Percentiles rank a stretch among this genome's conserved stretches.
Evolutionary conservation across 164 flowering plant species (phyloP).

Genomic region (Piper betle): DNA sequence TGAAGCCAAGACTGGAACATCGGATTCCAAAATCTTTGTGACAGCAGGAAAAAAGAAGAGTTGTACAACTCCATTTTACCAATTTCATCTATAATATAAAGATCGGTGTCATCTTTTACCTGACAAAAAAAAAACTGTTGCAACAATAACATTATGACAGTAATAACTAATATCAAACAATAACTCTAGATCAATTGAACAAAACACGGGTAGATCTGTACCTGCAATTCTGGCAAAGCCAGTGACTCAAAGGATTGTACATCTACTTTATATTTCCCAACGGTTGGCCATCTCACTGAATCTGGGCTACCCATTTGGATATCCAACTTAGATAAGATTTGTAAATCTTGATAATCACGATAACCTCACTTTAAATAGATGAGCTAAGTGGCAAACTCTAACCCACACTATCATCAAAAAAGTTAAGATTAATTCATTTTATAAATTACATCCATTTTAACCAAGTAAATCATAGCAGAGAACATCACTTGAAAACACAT

Average conservation of each 20-base stretch:
- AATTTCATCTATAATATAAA: constrained; percentile 83
- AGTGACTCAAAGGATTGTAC: constrained; percentile 70
- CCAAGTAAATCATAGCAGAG: too few species aligned
- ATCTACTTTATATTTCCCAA: constrained; percentile 75
- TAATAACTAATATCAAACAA: background rate
- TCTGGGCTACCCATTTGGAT: constrained; percentile 39
- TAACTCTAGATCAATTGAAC: background rate
- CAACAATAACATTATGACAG: background rate
- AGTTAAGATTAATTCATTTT: too few species aligned
- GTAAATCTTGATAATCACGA: background rate
- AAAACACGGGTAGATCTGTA: constrained; percentile 3
- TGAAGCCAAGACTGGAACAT: constrained; percentile 67
- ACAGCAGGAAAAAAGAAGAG: constrained; percentile 75
- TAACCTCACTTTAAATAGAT: background rate
- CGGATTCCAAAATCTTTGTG: constrained; percentile 50
- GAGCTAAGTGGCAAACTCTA: too few species aligned
- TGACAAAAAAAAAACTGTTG: constrained; percentile 10
- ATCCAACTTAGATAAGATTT: background rate
- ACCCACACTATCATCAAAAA: too few species aligned
- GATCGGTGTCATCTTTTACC: constrained; percentile 68
- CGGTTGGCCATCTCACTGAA: constrained; percentile 65
- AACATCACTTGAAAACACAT: too few species aligned
- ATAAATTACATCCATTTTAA: too few species aligned
- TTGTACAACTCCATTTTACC: constrained; percentile 92
- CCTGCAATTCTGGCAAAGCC: constrained; percentile 83